These are phyloP conservation scores for Solanum microdontum DNA, from an alignment of 257 asterid species.

Conservation along the genomic window DNA sequence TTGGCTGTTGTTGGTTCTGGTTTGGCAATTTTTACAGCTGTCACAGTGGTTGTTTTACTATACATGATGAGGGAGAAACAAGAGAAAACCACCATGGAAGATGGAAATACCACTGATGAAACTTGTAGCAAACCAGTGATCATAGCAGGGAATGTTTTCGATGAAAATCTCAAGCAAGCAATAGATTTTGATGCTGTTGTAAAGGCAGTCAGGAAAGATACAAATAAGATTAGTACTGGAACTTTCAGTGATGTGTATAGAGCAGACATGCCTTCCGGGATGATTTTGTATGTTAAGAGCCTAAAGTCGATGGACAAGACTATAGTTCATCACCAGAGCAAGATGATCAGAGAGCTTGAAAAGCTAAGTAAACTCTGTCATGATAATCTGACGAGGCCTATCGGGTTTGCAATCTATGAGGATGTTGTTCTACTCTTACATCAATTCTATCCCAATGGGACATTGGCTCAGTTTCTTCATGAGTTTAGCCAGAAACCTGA, in stretches of 20 bases:
- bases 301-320: slow-evolving; percentile 77
- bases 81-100: slow-evolving; percentile 52
- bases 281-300: slow-evolving; percentile 57
- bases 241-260: slow-evolving; percentile 76
- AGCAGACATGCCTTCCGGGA: slow-evolving; percentile 97
- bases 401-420: slow-evolving; percentile 76
- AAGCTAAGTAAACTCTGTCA: slow-evolving; percentile 76
- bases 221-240: slow-evolving; percentile 58
- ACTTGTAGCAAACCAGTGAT: slow-evolving; percentile 39
- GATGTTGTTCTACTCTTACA: slow-evolving; percentile 69
- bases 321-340: slow-evolving; percentile 55
- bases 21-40: slow-evolving; percentile 70
- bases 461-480: slow-evolving; percentile 64
- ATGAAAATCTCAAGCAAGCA: slow-evolving; percentile 78
- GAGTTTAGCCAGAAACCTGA: slow-evolving; percentile 35
- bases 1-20: slow-evolving; percentile 81
- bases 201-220: slow-evolving; percentile 64
- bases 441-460: slow-evolving; percentile 50
- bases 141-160: slow-evolving; percentile 73
- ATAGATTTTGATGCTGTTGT: slow-evolving; percentile 77
- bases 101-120: slow-evolving; percentile 25
- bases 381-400: slow-evolving; percentile 46
- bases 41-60: slow-evolving; percentile 60
- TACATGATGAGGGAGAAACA: slow-evolving; percentile 90
- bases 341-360: slow-evolving; percentile 90